phyloP scores from a whole-genome alignment of 495 filamentous ascomycete genomes.

The Trichocladium antarcticum region DNA sequence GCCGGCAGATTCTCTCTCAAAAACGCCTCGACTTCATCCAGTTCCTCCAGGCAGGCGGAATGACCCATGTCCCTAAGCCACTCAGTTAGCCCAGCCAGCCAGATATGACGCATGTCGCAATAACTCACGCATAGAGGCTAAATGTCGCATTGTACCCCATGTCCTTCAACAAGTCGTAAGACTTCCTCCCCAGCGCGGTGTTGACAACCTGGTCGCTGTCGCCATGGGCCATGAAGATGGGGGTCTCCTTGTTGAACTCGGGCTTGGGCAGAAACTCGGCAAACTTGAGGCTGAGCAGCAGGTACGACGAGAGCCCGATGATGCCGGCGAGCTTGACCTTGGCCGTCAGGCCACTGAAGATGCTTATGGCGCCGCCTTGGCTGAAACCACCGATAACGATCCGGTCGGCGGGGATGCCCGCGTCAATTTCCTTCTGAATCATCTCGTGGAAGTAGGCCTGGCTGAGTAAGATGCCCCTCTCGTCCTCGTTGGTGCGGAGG shows the following conservation, averaged over 20 bases:
- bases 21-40: slow-evolving; percentile 74
- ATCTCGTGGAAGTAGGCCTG: slow-evolving; percentile 66
- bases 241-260: slow-evolving; percentile 63
- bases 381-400: slow-evolving; percentile 67
- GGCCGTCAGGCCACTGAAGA: slow-evolving; percentile 58
- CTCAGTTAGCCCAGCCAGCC: slow-evolving; percentile 7
- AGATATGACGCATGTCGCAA: background rate
- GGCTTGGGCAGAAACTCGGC: slow-evolving; percentile 51
- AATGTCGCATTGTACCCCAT: slow-evolving; percentile 62
- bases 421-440: slow-evolving; percentile 70
- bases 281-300: slow-evolving; percentile 64
- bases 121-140: slow-evolving; percentile 59
- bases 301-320: slow-evolving; percentile 72
- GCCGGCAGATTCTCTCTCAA: slow-evolving; percentile 51
- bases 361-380: slow-evolving; percentile 46
- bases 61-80: slow-evolving; percentile 53
- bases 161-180: slow-evolving; percentile 50
- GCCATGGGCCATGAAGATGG: slow-evolving; percentile 83
- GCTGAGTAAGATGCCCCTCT: slow-evolving; percentile 63
- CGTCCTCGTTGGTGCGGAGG: slow-evolving; percentile 50
- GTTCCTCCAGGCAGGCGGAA: slow-evolving; percentile 65
- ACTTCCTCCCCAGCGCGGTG: slow-evolving; percentile 53
- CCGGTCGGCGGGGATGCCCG: slow-evolving; percentile 69
- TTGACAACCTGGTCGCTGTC: slow-evolving; percentile 59
- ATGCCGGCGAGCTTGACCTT: slow-evolving; percentile 74